Evolutionary conservation across 2,329 filamentous ascomycete genomes (phyloP).

Genomic region (Cercospora zeae-maydis): DNA sequence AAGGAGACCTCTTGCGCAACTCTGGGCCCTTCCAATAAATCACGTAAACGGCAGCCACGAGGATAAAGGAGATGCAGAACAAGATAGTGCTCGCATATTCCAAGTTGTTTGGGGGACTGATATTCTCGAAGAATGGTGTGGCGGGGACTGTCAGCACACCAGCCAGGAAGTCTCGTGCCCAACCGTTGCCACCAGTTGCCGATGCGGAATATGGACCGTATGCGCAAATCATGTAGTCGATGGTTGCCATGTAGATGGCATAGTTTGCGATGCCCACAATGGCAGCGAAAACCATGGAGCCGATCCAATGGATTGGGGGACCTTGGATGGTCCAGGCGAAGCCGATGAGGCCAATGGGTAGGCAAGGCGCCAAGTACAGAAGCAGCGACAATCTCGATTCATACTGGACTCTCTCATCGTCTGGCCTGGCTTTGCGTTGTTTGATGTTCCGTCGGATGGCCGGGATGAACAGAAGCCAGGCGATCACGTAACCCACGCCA

Average conservation of each 20-base stretch:
- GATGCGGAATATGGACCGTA: conserved; percentile 72
- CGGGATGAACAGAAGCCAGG: conserved; percentile 60
- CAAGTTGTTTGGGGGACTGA: conserved; percentile 41
- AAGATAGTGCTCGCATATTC: conserved; percentile 57
- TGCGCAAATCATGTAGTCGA: conserved; percentile 73
- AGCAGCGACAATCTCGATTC: conserved; percentile 67
- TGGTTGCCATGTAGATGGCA: conserved; percentile 62
- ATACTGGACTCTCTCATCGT: conserved; percentile 55
- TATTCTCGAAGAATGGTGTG: conserved; percentile 55
- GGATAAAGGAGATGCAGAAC: conserved; percentile 48
- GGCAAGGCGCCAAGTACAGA: conserved; percentile 58
- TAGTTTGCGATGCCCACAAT: conserved; percentile 70
- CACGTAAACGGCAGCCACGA: conserved; percentile 55
- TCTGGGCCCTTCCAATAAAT: conserved; percentile 57
- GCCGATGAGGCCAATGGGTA: conserved; percentile 67
- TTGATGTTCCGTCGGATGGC: conserved; percentile 51
- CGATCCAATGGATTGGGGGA: conserved; percentile 65
- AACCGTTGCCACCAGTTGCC: conserved; percentile 73
- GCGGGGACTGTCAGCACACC: conserved; percentile 69
- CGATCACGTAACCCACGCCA: conserved; percentile 63
- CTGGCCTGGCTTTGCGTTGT: conserved; percentile 46
- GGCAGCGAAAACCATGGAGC: conserved; percentile 62
- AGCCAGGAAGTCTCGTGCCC: conserved; percentile 69
- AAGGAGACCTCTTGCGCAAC: conserved; percentile 51
- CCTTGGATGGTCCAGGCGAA: conserved; percentile 70